phyloP scores from a whole-genome alignment of 2,329 filamentous ascomycete genomes.

The Alternaria novae-zelandiae region DNA sequence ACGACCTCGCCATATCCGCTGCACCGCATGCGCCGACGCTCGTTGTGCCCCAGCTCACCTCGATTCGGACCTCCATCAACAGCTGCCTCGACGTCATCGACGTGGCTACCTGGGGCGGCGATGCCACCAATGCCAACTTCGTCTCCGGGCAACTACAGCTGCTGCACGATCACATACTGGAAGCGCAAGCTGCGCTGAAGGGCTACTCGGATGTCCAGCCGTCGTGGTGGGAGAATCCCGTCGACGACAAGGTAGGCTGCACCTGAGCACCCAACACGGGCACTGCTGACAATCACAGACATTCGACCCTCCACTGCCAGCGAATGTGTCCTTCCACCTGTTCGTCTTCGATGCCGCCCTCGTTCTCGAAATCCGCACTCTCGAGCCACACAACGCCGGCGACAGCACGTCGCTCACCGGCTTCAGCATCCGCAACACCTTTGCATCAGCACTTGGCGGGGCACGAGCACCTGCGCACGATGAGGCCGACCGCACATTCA shows the following conservation, averaged over 20 bases:
- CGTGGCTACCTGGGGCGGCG: conserved; percentile 75
- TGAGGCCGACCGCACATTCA: conserved; percentile 79
- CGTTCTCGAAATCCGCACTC: conserved; percentile 68
- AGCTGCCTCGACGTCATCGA: conserved; percentile 83
- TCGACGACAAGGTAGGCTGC: conserved; percentile 62
- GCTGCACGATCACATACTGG: conserved; percentile 65
- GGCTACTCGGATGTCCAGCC: conserved; percentile 59
- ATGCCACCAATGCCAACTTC: conserved; percentile 64
- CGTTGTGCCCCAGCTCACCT: conserved; percentile 71
- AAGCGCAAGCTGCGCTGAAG: conserved; percentile 66
- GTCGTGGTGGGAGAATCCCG: conserved; percentile 63
- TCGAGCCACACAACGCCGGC: conserved; percentile 61
- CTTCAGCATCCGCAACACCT: conserved; percentile 64
- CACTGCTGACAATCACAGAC: conserved; percentile 42
- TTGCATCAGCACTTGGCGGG: conserved; percentile 57
- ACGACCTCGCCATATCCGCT: conserved; percentile 60
- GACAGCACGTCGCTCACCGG: conserved; percentile 41
- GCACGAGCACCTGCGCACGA: conserved; percentile 52
- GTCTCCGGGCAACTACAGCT: conserved; percentile 65
- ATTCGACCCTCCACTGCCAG: conserved; percentile 68
- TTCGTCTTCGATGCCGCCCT: conserved; percentile 62
- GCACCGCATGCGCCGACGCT: conserved; percentile 63
- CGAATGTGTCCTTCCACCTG: conserved; percentile 75
- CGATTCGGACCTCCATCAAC: conserved; percentile 78
- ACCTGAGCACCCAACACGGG: background rate